Evolutionary conservation across 108 stramenopile species (phyloP).

Genomic region (Tribonema minus): DNA sequence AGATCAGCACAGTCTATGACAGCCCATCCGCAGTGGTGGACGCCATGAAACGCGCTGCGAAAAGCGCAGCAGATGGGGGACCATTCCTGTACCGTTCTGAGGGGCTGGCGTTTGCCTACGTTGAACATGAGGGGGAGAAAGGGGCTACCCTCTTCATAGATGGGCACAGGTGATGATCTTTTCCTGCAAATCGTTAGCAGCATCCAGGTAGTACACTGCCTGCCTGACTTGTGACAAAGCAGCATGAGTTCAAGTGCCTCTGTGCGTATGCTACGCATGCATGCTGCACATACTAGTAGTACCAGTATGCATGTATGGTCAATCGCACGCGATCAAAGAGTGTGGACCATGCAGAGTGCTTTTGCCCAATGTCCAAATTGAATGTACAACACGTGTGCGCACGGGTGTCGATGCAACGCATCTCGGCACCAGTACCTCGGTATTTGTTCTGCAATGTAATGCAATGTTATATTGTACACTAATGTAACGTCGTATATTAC

Average conservation of each 20-base stretch:
- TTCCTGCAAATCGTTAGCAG: neutral
- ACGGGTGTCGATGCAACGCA: too few relatives aligned
- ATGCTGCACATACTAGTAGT: neutral
- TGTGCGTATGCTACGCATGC: neutral
- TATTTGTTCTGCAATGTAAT: too few relatives aligned
- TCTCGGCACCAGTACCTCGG: too few relatives aligned
- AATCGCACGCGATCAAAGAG: too few relatives aligned
- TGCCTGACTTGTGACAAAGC: neutral
- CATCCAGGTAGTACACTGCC: neutral
- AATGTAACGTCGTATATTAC: too few relatives aligned
- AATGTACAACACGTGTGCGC: too few relatives aligned
- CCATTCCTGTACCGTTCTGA: constrained; percentile 26
- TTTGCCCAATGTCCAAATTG: too few relatives aligned
- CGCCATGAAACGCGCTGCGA: constrained; percentile 6
- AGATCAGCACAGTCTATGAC: constrained; percentile 14
- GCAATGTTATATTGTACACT: too few relatives aligned
- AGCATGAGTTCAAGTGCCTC: neutral
- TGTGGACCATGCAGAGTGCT: too few relatives aligned
- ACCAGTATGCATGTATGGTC: neutral
- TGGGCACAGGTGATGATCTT: neutral
- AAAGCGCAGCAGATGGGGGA: neutral
- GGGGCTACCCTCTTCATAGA: constrained; percentile 26
- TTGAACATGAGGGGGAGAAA: constrained; percentile 11
- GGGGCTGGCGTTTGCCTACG: constrained; percentile 21
- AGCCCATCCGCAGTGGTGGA: neutral